A percentile compares a stretch with the other conserved stretches of the same genome.
Evolutionary conservation across 805 yeast species (phyloP).

Genomic region (Kazachstania africana): DNA sequence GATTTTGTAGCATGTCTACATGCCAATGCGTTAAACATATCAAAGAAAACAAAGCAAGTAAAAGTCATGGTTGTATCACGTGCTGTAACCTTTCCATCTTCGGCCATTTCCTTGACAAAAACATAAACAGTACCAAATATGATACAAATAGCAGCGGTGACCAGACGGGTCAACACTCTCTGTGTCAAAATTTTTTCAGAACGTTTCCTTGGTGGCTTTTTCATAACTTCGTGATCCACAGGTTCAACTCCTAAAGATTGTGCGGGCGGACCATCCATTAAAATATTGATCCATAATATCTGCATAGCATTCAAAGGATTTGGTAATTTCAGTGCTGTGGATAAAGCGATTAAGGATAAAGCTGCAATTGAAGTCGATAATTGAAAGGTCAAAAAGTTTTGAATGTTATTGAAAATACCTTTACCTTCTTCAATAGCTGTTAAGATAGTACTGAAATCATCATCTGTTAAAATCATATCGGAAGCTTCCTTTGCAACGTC

Average conservation of each 20-base stretch:
- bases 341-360: slow-evolving; percentile 70
- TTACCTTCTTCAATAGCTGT: slow-evolving; percentile 95
- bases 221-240: slow-evolving; percentile 92
- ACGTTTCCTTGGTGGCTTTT: slow-evolving; percentile 88
- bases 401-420: slow-evolving; percentile 92
- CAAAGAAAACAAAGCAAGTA: slow-evolving; percentile 90
- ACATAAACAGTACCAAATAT: slow-evolving; percentile 87
- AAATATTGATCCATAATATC: slow-evolving; percentile 90
- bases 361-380: slow-evolving; percentile 95
- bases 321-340: slow-evolving; percentile 79
- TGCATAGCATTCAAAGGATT: slow-evolving; percentile 98
- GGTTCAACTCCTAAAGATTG: slow-evolving; percentile 96
- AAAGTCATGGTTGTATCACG: slow-evolving; percentile 99
- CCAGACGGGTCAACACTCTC: slow-evolving; percentile 55
- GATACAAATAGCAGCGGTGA: slow-evolving; percentile 59
- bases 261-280: slow-evolving; percentile 99
- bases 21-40: slow-evolving; percentile 91
- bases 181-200: slow-evolving; percentile 71
- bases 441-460: slow-evolving; percentile 88
- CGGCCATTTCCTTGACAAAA: slow-evolving; percentile 73
- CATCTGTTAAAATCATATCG: slow-evolving; percentile 94
- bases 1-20: slow-evolving; percentile 86
- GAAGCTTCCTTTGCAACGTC: slow-evolving; percentile 98
- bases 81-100: slow-evolving; percentile 67
- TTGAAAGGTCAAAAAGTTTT: slow-evolving; percentile 89